These are phyloP conservation scores for Dactylonectria estremocensis DNA, from an alignment of 2,329 filamentous ascomycete species.

Conservation along the genomic window DNA sequence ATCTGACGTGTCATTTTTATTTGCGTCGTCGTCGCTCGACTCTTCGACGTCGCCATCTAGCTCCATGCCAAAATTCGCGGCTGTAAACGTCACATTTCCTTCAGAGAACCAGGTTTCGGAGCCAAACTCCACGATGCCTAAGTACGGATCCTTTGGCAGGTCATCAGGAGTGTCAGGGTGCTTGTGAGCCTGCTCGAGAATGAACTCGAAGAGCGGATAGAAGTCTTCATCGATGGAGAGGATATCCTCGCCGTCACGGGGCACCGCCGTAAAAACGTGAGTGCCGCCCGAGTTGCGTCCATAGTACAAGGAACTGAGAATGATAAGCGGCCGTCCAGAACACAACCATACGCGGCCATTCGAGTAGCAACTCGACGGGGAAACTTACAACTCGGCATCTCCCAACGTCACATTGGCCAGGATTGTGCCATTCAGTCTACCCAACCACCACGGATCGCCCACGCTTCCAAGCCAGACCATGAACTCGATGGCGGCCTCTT, in stretches of 20 bases:
- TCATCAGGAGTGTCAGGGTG: slow-evolving; percentile 34
- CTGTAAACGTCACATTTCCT: slow-evolving; percentile 46
- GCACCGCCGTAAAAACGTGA: slow-evolving; percentile 44
- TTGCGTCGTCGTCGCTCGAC: neutral
- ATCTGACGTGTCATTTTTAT: neutral
- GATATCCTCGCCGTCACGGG: slow-evolving; percentile 36
- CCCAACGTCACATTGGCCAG: slow-evolving; percentile 42
- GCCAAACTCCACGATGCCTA: slow-evolving; percentile 44
- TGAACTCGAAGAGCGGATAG: slow-evolving; percentile 45
- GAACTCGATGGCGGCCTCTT: slow-evolving; percentile 42
- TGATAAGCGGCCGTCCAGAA: slow-evolving; percentile 10
- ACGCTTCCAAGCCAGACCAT: slow-evolving; percentile 47
- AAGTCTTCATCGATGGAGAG: slow-evolving; percentile 44
- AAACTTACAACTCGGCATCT: slow-evolving; percentile 42
- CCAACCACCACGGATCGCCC: slow-evolving; percentile 48
- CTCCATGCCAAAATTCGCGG: slow-evolving; percentile 44
- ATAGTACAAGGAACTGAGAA: slow-evolving; percentile 40
- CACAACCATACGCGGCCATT: no score
- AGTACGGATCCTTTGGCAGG: slow-evolving; percentile 41
- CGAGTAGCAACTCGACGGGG: no score
- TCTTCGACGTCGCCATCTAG: slow-evolving; percentile 22
- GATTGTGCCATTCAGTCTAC: slow-evolving; percentile 36
- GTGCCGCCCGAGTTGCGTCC: slow-evolving; percentile 43
- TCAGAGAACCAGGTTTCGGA: slow-evolving; percentile 45
- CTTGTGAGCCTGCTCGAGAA: slow-evolving; percentile 38